phyloP scores from a whole-genome alignment of 2,329 filamentous ascomycete species.

The Ceratocystis diversiconidia region DNA sequence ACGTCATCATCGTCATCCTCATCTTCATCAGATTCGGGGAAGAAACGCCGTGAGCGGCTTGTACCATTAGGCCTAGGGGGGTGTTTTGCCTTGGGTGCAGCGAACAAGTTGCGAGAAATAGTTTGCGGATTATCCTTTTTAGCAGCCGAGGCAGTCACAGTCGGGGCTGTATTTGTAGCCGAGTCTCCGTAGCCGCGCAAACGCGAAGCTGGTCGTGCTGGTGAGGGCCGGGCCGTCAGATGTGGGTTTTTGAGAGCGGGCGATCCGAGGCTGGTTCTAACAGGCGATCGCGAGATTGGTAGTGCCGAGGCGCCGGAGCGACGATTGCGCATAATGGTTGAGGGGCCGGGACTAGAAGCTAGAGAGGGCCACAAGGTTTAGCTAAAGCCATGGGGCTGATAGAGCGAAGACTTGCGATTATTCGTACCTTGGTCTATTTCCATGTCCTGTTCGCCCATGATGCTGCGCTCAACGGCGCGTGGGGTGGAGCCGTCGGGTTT shows the following conservation, averaged over 20 bases:
- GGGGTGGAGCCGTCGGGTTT: constrained; percentile 29
- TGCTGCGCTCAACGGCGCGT: constrained; percentile 24
- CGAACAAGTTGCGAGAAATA: constrained; percentile 43
- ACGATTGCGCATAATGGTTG: constrained; percentile 38
- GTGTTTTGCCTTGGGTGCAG: constrained; percentile 25
- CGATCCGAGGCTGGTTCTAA: constrained; percentile 46
- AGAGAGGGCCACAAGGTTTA: background rate
- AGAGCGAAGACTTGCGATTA: constrained; percentile 15
- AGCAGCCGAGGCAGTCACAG: background rate
- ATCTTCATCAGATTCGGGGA: constrained; percentile 21
- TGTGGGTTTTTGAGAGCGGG: constrained; percentile 49
- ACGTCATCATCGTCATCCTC: constrained; percentile 20
- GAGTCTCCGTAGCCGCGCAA: background rate
- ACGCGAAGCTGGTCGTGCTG: constrained; percentile 19
- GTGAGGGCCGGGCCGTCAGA: constrained; percentile 37
- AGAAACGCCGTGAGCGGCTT: background rate
- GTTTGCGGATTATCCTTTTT: constrained; percentile 20
- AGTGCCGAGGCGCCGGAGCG: constrained; percentile 35
- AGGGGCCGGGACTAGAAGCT: constrained; percentile 41
- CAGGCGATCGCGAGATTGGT: constrained; percentile 42
- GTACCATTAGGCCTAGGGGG: background rate
- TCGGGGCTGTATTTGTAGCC: background rate
- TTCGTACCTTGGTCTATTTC: constrained; percentile 29
- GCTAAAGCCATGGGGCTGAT: background rate
- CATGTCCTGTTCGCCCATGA: constrained; percentile 35